Evolutionary conservation across 345 rosid genomes (phyloP), one percentile per base, ranked within the genome.

Genomic region (Citrus unshiu): DNA sequence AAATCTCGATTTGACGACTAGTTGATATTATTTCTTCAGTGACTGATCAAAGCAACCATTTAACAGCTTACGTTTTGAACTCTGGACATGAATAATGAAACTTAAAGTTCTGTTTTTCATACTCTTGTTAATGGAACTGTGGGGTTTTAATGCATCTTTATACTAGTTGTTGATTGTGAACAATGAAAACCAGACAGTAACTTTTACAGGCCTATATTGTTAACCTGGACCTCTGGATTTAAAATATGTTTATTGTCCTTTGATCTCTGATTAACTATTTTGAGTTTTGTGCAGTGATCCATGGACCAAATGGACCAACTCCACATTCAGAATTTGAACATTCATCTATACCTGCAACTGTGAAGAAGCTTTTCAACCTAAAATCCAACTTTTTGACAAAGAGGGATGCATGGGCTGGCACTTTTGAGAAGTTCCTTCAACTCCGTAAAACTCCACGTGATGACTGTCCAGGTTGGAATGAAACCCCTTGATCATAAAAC

Each of bases 361-460:
- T 94, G 35, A 97, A 93, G 93, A 93, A 89, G 83, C 99, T 97
- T 80, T 97, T 94, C 81, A 92, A 93, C 83, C 89, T 97, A 9
- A 91, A 91, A 0, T 94, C 98, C 0, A 92, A 92, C 84, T 97
- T 97, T 87, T 78, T 94, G 72, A 93, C 99, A 1, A 97, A 94
- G 88, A 93, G 98, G 84, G 99, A 97, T 86, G 98, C 98, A 1
- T 97, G 98, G 98, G 99, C 99, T 76, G 97, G 97, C 78, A 97
- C 91, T 61, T 97, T 97, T 16, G 99, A 94, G 82, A 89, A 83
- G 24, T 90, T 88, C 86, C 91, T 97, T 77, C 30, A 70, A 72
- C 79, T 94, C 54, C 98, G 98, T 5, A 83, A 82, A 65, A 86
- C 93, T 79, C 98, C 98, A 0, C 99, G 99, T 14, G 86, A 87